Evolutionary conservation across 176 grass and related monocot species (phyloP).

Genomic region (Oryza meridionalis): DNA sequence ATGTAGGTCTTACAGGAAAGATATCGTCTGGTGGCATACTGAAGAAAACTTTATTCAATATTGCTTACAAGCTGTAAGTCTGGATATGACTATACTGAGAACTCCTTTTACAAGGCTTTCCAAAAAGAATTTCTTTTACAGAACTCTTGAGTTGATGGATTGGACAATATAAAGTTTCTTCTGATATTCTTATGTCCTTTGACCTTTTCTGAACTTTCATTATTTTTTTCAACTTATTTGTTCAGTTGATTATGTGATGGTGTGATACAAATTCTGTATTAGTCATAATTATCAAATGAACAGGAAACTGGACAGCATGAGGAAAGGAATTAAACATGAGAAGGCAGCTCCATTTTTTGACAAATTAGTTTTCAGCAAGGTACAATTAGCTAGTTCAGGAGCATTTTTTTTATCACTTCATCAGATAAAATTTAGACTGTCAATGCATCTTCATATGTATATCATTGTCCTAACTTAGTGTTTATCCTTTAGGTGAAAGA

Average conservation of each 20-base stretch:
- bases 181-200: constrained; percentile 23
- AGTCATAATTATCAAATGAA: constrained; percentile 37
- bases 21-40: constrained; percentile 72
- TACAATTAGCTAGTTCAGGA: constrained; percentile 22
- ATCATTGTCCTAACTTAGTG: constrained; percentile 39
- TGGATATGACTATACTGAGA: neutral
- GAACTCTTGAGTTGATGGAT: neutral
- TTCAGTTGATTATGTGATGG: constrained; percentile 16
- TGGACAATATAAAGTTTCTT: constrained; percentile 26
- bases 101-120: neutral
- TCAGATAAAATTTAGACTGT: constrained; percentile 16
- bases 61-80: constrained; percentile 80
- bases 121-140: neutral
- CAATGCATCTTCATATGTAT: neutral
- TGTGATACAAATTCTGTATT: constrained; percentile 29
- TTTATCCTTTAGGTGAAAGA: constrained; percentile 74
- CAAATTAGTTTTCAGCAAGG: constrained; percentile 95
- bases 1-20: constrained; percentile 68
- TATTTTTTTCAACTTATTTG: neutral
- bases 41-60: constrained; percentile 86
- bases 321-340: constrained; percentile 74
- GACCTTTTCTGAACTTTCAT: neutral
- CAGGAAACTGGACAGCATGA: constrained; percentile 81
- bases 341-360: constrained; percentile 82
- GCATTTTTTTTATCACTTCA: neutral